These are phyloP conservation scores for Pulicaria dysenterica DNA, from an alignment of 129 eudicot genomes.

Conservation along the genomic window DNA sequence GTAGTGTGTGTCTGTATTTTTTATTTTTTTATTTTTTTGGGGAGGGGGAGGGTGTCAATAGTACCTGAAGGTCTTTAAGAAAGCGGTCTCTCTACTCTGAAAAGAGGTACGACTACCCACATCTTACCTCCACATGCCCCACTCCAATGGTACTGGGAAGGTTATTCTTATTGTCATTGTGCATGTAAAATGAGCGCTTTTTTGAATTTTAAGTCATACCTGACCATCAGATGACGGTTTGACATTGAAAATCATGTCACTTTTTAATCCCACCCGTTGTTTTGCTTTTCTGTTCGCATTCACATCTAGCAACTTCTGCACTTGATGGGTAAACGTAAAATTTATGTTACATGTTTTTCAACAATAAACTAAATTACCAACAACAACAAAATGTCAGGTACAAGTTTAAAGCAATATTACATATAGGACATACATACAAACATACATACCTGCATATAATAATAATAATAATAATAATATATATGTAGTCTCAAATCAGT, in stretches of 20 bases:
- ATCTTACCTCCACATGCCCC: no score
- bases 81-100: no score
- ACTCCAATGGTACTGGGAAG: no score
- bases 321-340: slow-evolving; percentile 35
- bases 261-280: slow-evolving; percentile 84
- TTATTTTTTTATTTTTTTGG: not conserved
- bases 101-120: no score
- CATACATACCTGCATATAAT: not conserved
- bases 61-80: no score
- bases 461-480: slow-evolving; percentile 10
- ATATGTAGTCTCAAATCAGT: slow-evolving; percentile 7
- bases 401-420: not conserved
- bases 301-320: slow-evolving; percentile 91
- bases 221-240: slow-evolving; percentile 97
- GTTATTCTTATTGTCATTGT: no score
- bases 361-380: slow-evolving; percentile 29
- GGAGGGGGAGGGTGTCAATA: slow-evolving; percentile 11
- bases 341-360: slow-evolving; percentile 36
- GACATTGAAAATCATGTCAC: slow-evolving; percentile 78
- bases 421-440: slow-evolving; percentile 2
- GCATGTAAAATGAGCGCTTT: no score
- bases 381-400: slow-evolving; percentile 10
- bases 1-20: not conserved
- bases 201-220: slow-evolving; percentile 42
- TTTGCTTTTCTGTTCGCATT: slow-evolving; percentile 52